Evolutionary conservation across 2,329 filamentous ascomycete genomes (phyloP).

Genomic region (Aureobasidium sp.): DNA sequence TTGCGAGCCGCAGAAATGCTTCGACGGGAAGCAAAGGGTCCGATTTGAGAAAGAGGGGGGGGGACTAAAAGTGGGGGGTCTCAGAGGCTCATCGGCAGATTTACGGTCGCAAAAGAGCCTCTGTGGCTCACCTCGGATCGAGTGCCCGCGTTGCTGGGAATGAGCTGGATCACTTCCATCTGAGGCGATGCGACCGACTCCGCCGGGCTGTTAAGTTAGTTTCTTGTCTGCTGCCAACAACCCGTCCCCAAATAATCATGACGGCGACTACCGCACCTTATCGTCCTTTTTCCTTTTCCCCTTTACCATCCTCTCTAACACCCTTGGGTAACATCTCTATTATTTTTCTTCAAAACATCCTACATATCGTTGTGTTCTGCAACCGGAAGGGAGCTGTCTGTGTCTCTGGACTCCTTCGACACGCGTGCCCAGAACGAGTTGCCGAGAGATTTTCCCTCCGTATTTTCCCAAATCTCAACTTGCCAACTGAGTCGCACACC

Average conservation of each 20-base stretch:
- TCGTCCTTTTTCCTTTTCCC: neutral
- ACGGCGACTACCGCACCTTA: neutral
- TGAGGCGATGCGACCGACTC: neutral
- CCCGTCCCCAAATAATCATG: neutral
- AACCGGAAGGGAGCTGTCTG: neutral
- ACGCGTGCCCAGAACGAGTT: neutral
- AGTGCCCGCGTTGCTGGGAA: neutral
- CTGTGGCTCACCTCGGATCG: neutral
- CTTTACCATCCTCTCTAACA: neutral
- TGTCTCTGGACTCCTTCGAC: neutral
- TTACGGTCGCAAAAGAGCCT: neutral
- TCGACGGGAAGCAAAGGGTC: neutral
- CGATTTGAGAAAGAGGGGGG: neutral
- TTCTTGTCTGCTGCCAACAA: slow-evolving; percentile 2
- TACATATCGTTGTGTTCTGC: neutral
- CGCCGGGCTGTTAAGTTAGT: slow-evolving; percentile 6
- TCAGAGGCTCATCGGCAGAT: neutral
- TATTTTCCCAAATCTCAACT: neutral
- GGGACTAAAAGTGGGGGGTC: neutral
- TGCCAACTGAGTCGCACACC: neutral
- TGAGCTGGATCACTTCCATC: slow-evolving; percentile 4
- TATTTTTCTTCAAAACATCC: neutral
- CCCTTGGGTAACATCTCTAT: neutral
- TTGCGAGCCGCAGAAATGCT: slow-evolving; percentile 1
- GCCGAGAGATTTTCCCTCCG: slow-evolving; percentile 8